Conservation (phyloP, 495 filamentous ascomycete genomes). For the Lasiosphaeria hispida region DNA sequence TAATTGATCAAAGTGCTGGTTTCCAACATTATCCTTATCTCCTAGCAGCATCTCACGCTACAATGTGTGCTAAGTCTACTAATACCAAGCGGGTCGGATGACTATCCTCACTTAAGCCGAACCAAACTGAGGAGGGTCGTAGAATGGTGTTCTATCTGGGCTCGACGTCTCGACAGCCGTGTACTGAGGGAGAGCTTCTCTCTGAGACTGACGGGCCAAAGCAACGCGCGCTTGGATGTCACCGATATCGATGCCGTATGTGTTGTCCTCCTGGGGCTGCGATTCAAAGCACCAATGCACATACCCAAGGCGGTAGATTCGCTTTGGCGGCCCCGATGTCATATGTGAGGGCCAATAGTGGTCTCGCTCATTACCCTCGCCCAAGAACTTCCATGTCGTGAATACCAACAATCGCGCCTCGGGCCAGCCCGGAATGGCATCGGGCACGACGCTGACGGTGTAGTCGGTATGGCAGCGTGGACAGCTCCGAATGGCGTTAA, state of each 20-base stretch:
- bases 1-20: too few species aligned
- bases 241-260: background rate
- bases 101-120: background rate
- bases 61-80: background rate
- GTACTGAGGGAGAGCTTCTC: slow-evolving; percentile 3
- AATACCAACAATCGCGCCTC: slow-evolving; percentile 11
- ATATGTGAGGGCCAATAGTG: slow-evolving; percentile 5
- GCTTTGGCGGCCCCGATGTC: slow-evolving; percentile 3
- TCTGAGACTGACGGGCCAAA: slow-evolving; percentile 3
- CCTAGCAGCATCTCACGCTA: background rate
- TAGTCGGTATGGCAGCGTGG: slow-evolving; percentile 17
- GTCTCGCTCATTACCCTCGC: background rate
- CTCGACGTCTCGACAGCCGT: background rate
- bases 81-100: background rate
- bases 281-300: background rate
- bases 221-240: slow-evolving; percentile 6
- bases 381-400: slow-evolving; percentile 12
- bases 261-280: background rate
- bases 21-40: background rate
- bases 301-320: slow-evolving; percentile 4
- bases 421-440: slow-evolving; percentile 6
- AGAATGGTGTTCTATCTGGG: background rate
- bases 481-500: slow-evolving; percentile 4
- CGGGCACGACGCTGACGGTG: slow-evolving; percentile 11
- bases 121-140: background rate